A percentile compares a stretch with the other conserved stretches of the same genome.
Conservation (phyloP, 106 monocot genomes). For the Allium cepa region DNA sequence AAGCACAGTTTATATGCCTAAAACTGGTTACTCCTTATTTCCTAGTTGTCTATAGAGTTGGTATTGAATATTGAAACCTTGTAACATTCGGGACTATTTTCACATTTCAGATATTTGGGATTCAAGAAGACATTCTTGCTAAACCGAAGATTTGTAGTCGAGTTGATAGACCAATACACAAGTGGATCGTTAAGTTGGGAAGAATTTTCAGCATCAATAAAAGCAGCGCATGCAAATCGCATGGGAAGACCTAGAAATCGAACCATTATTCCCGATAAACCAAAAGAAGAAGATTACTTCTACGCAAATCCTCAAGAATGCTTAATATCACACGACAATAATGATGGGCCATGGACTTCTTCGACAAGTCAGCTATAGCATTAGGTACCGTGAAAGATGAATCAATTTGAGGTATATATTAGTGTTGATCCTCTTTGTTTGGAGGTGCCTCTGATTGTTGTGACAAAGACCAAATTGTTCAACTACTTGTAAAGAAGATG, state of each 20-base stretch:
- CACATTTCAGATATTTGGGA: constrained; percentile 58
- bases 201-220: constrained; percentile 65
- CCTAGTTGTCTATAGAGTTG: no score
- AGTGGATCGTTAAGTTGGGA: constrained; percentile 60
- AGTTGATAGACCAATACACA: constrained; percentile 57
- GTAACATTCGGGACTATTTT: no score
- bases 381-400: no score
- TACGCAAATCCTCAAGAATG: constrained; percentile 94
- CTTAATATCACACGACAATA: constrained; percentile 12
- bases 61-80: no score
- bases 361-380: background rate
- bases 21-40: no score
- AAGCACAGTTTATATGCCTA: no score
- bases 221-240: constrained; percentile 51
- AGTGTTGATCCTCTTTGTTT: no score
- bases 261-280: constrained; percentile 57
- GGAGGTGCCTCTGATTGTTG: no score
- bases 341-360: constrained; percentile 25
- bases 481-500: no score
- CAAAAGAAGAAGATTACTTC: constrained; percentile 98
- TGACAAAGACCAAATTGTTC: no score
- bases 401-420: no score
- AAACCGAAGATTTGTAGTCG: constrained; percentile 61
- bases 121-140: constrained; percentile 63
- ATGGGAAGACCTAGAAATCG: constrained; percentile 58